These are phyloP conservation scores for Pythium chondricola DNA, from an alignment of 352 stramenopile species.

Conservation along the genomic window DNA sequence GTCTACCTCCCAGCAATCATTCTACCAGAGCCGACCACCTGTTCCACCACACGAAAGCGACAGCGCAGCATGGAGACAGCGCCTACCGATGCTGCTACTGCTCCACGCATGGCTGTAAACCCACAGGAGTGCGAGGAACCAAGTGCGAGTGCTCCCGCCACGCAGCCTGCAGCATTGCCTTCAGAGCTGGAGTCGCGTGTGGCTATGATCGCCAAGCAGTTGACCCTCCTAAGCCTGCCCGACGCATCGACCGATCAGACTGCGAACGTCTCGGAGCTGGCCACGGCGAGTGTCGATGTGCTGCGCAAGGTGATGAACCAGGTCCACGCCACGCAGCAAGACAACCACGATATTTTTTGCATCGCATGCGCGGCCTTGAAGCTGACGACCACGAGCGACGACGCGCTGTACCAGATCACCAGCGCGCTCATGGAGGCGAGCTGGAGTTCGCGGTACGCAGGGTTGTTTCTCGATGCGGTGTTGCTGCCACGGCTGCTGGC, in stretches of 20 bases:
- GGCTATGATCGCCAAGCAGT: slow-evolving; percentile 32
- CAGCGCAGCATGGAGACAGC: neutral
- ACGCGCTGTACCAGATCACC: slow-evolving; percentile 52
- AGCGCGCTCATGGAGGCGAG: slow-evolving; percentile 56
- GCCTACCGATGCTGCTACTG: too few species aligned
- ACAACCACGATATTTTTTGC: slow-evolving; percentile 48
- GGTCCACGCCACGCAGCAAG: slow-evolving; percentile 41
- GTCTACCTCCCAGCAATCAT: neutral
- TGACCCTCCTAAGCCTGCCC: slow-evolving; percentile 28
- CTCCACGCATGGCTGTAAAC: too few species aligned
- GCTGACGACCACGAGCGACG: slow-evolving; percentile 42
- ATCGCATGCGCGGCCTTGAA: slow-evolving; percentile 38
- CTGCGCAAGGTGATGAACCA: slow-evolving; percentile 61
- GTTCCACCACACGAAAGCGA: neutral
- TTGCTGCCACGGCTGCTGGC: slow-evolving; percentile 49
- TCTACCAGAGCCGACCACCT: neutral
- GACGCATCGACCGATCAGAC: slow-evolving; percentile 25
- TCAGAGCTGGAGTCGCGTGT: slow-evolving; percentile 43
- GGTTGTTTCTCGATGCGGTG: slow-evolving; percentile 47
- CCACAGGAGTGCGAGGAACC: neutral
- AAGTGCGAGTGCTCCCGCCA: neutral
- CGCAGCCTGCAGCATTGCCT: neutral
- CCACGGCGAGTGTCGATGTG: slow-evolving; percentile 22
- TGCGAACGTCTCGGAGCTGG: slow-evolving; percentile 21
- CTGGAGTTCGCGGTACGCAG: slow-evolving; percentile 65